Conservation (phyloP, 768 basidiomycete genomes). For the Gymnopilus junonius region DNA sequence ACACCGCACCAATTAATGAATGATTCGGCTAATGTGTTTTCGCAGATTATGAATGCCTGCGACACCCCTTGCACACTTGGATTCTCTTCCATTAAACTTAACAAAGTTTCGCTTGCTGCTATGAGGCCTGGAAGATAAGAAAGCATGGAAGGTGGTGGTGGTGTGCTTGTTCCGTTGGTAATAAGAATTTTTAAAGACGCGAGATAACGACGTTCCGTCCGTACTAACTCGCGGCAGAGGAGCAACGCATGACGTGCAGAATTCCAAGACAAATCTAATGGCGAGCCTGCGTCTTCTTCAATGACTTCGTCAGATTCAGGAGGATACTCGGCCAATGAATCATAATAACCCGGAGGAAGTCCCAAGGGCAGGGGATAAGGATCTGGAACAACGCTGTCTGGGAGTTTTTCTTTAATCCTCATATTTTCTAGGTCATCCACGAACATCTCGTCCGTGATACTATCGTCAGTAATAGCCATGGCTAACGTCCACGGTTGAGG, state of each 20-base stretch:
- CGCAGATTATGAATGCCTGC: conserved; percentile 56
- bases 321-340: conserved; percentile 28
- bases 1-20: conserved; percentile 65
- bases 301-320: conserved; percentile 23
- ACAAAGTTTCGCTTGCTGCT: conserved; percentile 50
- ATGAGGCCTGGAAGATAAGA: conserved; percentile 56
- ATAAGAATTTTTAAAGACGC: conserved; percentile 36
- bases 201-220: conserved; percentile 48
- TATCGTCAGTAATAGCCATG: conserved; percentile 54
- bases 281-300: conserved; percentile 12
- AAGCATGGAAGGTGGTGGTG: conserved; percentile 56
- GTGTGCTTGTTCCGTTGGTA: conserved; percentile 42
- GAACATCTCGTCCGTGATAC: conserved; percentile 53
- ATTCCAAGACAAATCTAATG: conserved; percentile 35
- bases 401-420: conserved; percentile 24
- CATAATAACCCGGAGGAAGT: conserved; percentile 27
- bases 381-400: conserved; percentile 9
- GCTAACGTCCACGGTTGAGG: conserved; percentile 45
- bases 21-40: conserved; percentile 56
- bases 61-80: conserved; percentile 71
- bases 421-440: conserved; percentile 52
- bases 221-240: conserved; percentile 44
- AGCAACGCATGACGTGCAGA: conserved; percentile 41
- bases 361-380: conserved; percentile 17
- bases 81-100: conserved; percentile 56